These are phyloP conservation scores for Lanmaoa rubissima DNA, from an alignment of 768 basidiomycete genomes.

Conservation along the genomic window DNA sequence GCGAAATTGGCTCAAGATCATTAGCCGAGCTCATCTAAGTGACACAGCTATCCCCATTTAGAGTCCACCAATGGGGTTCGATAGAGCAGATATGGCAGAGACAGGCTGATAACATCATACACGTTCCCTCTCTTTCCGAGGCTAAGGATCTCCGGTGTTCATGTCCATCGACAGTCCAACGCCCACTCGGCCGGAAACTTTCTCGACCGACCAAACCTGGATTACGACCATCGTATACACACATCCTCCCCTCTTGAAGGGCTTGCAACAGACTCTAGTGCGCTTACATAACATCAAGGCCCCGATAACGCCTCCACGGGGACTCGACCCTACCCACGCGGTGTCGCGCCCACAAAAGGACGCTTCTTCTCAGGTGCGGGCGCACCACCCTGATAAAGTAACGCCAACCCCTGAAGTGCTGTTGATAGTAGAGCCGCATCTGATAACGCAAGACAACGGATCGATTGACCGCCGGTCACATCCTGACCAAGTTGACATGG, in stretches of 20 bases:
- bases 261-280: not conserved
- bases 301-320: not conserved
- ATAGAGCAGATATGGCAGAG: not conserved
- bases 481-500: too few species aligned
- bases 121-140: not conserved
- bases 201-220: not conserved
- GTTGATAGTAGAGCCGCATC: too few species aligned
- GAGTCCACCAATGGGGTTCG: not conserved
- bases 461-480: too few species aligned
- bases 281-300: not conserved
- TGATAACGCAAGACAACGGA: too few species aligned
- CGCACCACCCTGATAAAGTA: too few species aligned
- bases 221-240: not conserved
- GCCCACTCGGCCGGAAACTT: not conserved
- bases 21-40: too few species aligned
- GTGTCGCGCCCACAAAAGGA: too few species aligned
- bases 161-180: not conserved
- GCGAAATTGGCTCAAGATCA: too few species aligned
- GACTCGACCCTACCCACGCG: too few species aligned
- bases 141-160: not conserved
- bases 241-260: not conserved
- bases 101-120: not conserved
- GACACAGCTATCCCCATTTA: not conserved
- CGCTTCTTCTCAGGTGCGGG: too few species aligned
- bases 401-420: too few species aligned